Conservation (phyloP, 371 early-diverging fungal genomes). For the Mortierella sp. region DNA sequence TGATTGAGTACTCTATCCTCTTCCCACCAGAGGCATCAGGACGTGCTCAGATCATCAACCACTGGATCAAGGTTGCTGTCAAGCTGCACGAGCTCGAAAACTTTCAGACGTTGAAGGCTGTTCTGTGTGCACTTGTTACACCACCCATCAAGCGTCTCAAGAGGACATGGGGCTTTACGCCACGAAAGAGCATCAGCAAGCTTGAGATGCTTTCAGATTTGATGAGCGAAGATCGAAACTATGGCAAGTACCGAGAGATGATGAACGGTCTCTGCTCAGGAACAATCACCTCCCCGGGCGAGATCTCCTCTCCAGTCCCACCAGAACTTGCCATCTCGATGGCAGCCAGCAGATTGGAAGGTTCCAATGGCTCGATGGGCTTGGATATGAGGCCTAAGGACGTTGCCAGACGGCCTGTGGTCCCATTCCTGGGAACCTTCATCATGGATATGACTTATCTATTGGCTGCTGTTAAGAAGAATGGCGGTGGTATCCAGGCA, state of each 20-base stretch:
- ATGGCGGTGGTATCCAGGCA: not conserved
- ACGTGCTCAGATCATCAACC: conserved; percentile 74
- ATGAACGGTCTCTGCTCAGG: conserved; percentile 54
- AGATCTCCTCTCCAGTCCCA: conserved; percentile 22
- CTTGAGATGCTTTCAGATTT: conserved; percentile 68
- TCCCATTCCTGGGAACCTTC: conserved; percentile 84
- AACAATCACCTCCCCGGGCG: conserved; percentile 17
- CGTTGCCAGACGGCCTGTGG: conserved; percentile 61
- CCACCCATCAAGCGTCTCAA: conserved; percentile 82
- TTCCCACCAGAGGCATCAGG: conserved; percentile 68
- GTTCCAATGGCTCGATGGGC: conserved; percentile 13
- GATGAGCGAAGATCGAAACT: conserved; percentile 80
- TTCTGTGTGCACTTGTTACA: conserved; percentile 76
- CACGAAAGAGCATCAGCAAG: conserved; percentile 70
- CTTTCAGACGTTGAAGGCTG: conserved; percentile 81
- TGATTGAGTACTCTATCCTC: conserved; percentile 79
- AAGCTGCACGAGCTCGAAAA: conserved; percentile 74
- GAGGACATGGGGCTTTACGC: conserved; percentile 79
- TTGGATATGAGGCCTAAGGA: conserved; percentile 35
- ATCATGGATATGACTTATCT: conserved; percentile 85
- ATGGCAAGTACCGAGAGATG: conserved; percentile 76
- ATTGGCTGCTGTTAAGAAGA: conserved; percentile 69
- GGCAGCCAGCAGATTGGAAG: conserved; percentile 21
- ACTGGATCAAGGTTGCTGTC: conserved; percentile 81
- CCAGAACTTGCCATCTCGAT: conserved; percentile 34